Conservation (phyloP, 1,139 yeast genomes). For the Pichia sp. region DNA sequence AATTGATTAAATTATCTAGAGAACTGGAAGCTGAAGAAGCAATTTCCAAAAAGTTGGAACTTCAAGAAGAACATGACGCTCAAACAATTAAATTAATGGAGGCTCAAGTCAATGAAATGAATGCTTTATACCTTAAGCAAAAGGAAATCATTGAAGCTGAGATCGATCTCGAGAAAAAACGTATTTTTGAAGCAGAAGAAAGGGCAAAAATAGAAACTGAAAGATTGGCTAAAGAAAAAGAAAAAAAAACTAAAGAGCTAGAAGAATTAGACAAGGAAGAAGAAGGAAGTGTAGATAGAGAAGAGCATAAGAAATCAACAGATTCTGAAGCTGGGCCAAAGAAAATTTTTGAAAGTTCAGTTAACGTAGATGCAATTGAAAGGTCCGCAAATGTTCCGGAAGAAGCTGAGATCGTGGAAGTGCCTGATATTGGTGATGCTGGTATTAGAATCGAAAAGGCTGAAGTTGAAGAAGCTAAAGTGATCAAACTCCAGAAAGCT, state of each 20-base stretch:
- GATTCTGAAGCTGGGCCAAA: not conserved
- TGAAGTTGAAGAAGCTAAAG: not conserved
- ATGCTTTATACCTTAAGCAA: constrained; percentile 2
- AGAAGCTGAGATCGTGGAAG: not conserved
- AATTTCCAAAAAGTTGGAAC: constrained; percentile 1
- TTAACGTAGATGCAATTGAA: not conserved
- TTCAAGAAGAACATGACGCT: not conserved
- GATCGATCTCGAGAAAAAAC: not conserved
- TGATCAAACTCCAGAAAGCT: no score
- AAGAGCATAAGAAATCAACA: not conserved
- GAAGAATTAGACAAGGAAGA: not conserved
- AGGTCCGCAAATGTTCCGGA: not conserved
- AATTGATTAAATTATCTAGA: not conserved
- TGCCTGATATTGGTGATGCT: not conserved
- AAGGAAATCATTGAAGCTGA: constrained; percentile 4
- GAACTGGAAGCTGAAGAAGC: constrained; percentile 4
- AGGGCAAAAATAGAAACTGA: not conserved
- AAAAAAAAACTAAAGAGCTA: not conserved
- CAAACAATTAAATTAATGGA: not conserved
- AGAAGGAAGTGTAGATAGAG: not conserved
- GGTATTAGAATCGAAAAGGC: no score
- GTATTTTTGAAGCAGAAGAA: not conserved
- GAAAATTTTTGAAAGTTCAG: not conserved
- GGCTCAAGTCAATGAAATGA: constrained; percentile 1
- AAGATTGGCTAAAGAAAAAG: not conserved